phyloP scores from a whole-genome alignment of 2,329 filamentous ascomycete genomes.

The Aspergillus floridensis region DNA sequence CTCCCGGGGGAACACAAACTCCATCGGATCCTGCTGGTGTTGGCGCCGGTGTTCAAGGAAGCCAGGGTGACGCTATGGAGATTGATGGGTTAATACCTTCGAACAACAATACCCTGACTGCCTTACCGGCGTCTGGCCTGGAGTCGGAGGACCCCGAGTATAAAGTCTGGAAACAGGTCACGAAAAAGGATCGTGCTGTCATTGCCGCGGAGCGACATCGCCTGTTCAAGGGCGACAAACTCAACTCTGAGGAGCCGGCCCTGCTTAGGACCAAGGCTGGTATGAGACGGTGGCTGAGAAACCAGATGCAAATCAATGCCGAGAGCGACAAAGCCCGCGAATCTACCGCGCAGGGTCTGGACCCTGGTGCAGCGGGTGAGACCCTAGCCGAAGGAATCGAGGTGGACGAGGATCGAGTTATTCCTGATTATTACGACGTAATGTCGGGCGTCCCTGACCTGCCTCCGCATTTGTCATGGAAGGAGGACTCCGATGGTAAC shows the following conservation, averaged over 20 bases:
- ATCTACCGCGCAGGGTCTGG: slow-evolving; percentile 47
- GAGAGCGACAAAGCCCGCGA: slow-evolving; percentile 49
- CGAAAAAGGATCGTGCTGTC: slow-evolving; percentile 88
- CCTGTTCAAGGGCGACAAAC: slow-evolving; percentile 77
- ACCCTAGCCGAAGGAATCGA: slow-evolving; percentile 95
- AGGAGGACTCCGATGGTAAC: slow-evolving; percentile 83
- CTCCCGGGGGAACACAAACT: slow-evolving; percentile 67
- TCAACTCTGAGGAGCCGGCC: slow-evolving; percentile 85
- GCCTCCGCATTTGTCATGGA: slow-evolving; percentile 74
- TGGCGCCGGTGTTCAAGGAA: slow-evolving; percentile 57
- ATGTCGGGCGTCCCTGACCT: slow-evolving; percentile 84
- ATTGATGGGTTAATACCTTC: slow-evolving; percentile 70
- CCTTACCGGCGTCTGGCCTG: slow-evolving; percentile 67
- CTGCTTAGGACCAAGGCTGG: slow-evolving; percentile 78
- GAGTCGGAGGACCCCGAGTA: slow-evolving; percentile 88
- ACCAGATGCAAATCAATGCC: slow-evolving; percentile 67
- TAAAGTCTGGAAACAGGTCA: slow-evolving; percentile 98
- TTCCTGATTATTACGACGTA: slow-evolving; percentile 94
- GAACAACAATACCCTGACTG: slow-evolving; percentile 65
- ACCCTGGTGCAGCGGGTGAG: slow-evolving; percentile 58
- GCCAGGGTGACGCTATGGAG: slow-evolving; percentile 82
- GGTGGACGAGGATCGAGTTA: slow-evolving; percentile 74
- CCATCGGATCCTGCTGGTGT: slow-evolving; percentile 70
- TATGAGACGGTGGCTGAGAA: slow-evolving; percentile 84
- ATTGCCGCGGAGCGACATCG: slow-evolving; percentile 82